A percentile compares a stretch with the other conserved stretches of the same genome.
Evolutionary conservation across 257 asterid genomes (phyloP).

Genomic region (Solanum appendiculatum): DNA sequence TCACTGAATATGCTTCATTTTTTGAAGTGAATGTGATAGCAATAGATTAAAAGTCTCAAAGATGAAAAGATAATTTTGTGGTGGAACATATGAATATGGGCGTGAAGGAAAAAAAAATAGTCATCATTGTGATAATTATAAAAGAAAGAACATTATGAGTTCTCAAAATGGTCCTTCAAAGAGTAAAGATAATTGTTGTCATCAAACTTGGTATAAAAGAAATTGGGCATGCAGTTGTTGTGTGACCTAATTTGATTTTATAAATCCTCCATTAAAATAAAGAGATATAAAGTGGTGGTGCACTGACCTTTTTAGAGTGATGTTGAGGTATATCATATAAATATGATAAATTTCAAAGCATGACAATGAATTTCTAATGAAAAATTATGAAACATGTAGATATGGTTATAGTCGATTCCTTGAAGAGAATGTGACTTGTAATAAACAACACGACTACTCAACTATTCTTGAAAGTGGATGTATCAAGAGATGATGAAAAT

Average conservation of each 20-base stretch:
- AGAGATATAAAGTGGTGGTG: neutral
- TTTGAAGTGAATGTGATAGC: too few species aligned
- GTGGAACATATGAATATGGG: too few species aligned
- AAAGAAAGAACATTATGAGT: too few species aligned
- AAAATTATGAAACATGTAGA: neutral
- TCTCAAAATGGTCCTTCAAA: too few species aligned
- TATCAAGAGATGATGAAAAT: neutral
- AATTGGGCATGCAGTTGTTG: neutral
- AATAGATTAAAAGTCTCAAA: too few species aligned
- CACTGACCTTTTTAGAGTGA: neutral
- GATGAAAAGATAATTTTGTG: too few species aligned
- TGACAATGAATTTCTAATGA: neutral
- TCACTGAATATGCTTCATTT: too few species aligned
- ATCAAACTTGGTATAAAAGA: too few species aligned
- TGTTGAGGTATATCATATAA: neutral
- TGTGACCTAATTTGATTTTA: neutral
- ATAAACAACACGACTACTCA: neutral
- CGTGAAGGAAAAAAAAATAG: too few species aligned
- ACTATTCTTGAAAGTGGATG: neutral
- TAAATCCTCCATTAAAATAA: too few species aligned
- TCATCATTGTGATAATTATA: too few species aligned
- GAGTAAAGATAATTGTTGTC: too few species aligned
- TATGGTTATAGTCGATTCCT: neutral
- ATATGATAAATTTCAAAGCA: neutral
- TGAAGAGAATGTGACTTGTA: neutral